These are phyloP conservation scores for Ichthyophthirius multifiliis DNA, from an alignment of 169 alveolate genomes.

Conservation along the genomic window DNA sequence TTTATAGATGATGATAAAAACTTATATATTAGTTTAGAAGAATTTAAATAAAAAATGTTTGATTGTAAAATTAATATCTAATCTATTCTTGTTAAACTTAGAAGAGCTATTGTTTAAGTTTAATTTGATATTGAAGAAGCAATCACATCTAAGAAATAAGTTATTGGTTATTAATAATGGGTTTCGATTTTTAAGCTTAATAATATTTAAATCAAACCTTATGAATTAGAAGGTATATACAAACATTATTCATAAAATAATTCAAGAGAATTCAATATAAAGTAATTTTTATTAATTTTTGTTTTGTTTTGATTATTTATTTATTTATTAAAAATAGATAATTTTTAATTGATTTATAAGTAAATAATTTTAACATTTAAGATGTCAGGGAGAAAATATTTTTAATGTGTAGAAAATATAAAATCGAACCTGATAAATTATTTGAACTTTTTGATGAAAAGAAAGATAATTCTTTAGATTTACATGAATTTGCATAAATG, in stretches of 20 bases:
- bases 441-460: constrained; percentile 7
- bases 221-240: background rate
- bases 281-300: background rate
- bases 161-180: background rate
- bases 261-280: background rate
- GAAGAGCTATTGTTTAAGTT: background rate
- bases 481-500: constrained; percentile 9
- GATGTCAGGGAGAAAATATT: background rate
- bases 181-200: background rate
- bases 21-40: background rate
- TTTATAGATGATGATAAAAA: background rate
- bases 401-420: background rate
- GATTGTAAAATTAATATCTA: background rate
- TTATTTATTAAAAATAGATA: background rate
- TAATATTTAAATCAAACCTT: background rate
- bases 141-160: background rate
- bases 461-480: background rate
- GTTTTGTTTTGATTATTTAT: background rate
- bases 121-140: constrained; percentile 3
- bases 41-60: background rate
- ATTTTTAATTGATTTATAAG: background rate
- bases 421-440: background rate
- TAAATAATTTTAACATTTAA: background rate
- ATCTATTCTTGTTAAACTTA: background rate
- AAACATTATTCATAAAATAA: background rate